These are phyloP conservation scores for Naumovozyma dairenensis DNA, from an alignment of 805 yeast species.

Conservation along the genomic window DNA sequence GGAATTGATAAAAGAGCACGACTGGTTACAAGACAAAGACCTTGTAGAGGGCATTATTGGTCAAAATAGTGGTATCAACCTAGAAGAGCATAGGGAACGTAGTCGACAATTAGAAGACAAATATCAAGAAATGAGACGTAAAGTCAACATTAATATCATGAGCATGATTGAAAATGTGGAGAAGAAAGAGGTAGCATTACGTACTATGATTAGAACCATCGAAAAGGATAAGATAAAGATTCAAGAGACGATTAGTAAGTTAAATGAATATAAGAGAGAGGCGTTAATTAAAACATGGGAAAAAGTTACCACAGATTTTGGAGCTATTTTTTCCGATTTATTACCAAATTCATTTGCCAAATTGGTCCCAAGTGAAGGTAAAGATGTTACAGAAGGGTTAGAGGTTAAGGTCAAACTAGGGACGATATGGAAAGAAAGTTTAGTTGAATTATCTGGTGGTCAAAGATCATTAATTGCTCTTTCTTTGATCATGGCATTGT, in stretches of 20 bases:
- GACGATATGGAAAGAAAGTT: constrained; percentile 87
- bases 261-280: constrained; percentile 76
- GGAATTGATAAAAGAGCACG: constrained; percentile 42
- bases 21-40: constrained; percentile 65
- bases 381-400: constrained; percentile 79
- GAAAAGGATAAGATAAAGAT: constrained; percentile 85
- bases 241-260: constrained; percentile 72
- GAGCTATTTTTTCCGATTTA: constrained; percentile 77
- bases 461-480: constrained; percentile 91
- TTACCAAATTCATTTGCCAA: constrained; percentile 87
- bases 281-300: constrained; percentile 78
- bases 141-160: constrained; percentile 80
- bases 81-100: constrained; percentile 52
- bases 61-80: constrained; percentile 52
- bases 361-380: constrained; percentile 69
- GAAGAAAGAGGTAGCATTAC: constrained; percentile 69
- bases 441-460: constrained; percentile 94
- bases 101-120: constrained; percentile 46
- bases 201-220: constrained; percentile 73
- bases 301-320: constrained; percentile 83
- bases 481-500: constrained; percentile 80
- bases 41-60: constrained; percentile 46
- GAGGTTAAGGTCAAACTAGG: constrained; percentile 88
- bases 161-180: constrained; percentile 86
- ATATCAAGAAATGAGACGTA: constrained; percentile 62